These are phyloP conservation scores for Tardiomyces digboiensis DNA, from an alignment of 1,139 yeast genomes.

Conservation along the genomic window DNA sequence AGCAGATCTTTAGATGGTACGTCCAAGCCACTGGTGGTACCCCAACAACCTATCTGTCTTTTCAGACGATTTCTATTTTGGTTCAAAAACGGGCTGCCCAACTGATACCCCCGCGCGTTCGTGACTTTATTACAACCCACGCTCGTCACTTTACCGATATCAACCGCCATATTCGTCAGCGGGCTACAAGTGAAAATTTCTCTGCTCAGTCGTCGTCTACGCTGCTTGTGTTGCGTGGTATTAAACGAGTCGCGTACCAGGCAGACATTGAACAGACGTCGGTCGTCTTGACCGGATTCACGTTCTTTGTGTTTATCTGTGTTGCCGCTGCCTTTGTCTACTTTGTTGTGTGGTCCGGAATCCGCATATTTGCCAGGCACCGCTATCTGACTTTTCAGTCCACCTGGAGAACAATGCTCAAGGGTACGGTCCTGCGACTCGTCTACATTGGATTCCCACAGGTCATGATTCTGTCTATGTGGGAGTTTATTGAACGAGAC, in stretches of 20 bases:
- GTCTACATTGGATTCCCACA: constrained; percentile 53
- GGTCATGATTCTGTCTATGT: constrained; percentile 63
- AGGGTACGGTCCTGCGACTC: constrained; percentile 81
- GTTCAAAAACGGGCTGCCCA: constrained; percentile 41
- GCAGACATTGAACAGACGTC: constrained; percentile 81
- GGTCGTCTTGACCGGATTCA: constrained; percentile 76
- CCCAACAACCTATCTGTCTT: constrained; percentile 58
- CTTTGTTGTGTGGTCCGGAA: constrained; percentile 8
- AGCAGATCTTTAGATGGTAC: constrained; percentile 85
- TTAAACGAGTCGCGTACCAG: constrained; percentile 82
- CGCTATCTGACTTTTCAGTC: constrained; percentile 46
- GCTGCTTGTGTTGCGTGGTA: constrained; percentile 63
- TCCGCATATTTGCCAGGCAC: background rate
- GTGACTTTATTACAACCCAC: constrained; percentile 14
- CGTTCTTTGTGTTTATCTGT: constrained; percentile 67
- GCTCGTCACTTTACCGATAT: constrained; percentile 8
- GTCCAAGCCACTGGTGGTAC: constrained; percentile 91
- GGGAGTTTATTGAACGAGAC: constrained; percentile 84
- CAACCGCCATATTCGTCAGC: constrained; percentile 3
- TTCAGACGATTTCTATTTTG: constrained; percentile 47
- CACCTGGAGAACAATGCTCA: constrained; percentile 69
- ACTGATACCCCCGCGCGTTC: constrained; percentile 10
- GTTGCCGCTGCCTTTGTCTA: constrained; percentile 21
- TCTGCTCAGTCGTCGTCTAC: constrained; percentile 14
- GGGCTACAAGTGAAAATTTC: constrained; percentile 7